Conservation (phyloP, 2,329 filamentous ascomycete genomes). For the Periconia digitata region DNA sequence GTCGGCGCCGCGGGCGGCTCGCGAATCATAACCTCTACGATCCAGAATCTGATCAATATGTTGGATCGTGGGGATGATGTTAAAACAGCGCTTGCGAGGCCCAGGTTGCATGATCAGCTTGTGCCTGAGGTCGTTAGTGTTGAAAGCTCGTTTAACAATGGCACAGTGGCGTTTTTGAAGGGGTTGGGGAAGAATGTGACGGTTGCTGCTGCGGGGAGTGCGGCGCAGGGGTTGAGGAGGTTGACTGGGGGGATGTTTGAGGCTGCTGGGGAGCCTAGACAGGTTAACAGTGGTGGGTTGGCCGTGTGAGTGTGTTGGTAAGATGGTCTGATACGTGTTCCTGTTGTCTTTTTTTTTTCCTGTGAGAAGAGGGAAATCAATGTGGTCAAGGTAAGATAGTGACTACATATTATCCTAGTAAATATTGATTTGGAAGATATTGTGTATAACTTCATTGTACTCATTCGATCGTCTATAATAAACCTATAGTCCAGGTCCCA, state of each 20-base stretch:
- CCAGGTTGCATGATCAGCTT: conserved; percentile 80
- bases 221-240: conserved; percentile 70
- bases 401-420: too few relatives aligned
- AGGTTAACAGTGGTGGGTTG: conserved; percentile 69
- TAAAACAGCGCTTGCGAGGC: conserved; percentile 63
- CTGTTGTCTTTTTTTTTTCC: too few relatives aligned
- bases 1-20: conserved; percentile 79
- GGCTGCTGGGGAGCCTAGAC: conserved; percentile 74
- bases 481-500: too few relatives aligned
- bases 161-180: conserved; percentile 64
- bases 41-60: conserved; percentile 73
- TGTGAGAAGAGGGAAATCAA: too few relatives aligned
- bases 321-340: too few relatives aligned
- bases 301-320: conserved; percentile 43
- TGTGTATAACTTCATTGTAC: too few relatives aligned
- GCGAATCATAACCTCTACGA: conserved; percentile 78
- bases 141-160: conserved; percentile 69
- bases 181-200: conserved; percentile 70
- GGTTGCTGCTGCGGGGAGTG: conserved; percentile 64
- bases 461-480: too few relatives aligned
- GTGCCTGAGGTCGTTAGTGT: conserved; percentile 69
- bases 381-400: too few relatives aligned
- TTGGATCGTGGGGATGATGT: conserved; percentile 66
- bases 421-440: too few relatives aligned
- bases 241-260: conserved; percentile 70